Evolutionary conservation across 2,329 filamentous ascomycete genomes (phyloP).

Genomic region (Sclerotinia nivalis): DNA sequence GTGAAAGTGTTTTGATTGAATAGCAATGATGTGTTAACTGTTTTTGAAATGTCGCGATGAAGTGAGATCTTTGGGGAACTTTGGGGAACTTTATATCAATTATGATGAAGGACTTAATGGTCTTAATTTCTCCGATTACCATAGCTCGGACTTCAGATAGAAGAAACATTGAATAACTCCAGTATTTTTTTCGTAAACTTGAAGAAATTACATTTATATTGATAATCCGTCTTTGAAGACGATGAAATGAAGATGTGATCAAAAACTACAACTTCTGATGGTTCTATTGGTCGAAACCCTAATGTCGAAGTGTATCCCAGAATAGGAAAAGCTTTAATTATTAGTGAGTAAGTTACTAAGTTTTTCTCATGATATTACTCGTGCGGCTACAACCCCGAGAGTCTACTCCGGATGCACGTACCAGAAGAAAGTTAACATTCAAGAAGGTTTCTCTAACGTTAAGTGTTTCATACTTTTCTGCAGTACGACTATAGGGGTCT

Average conservation of each 20-base stretch:
- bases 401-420: too few species aligned
- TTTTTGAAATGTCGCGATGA: background rate
- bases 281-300: background rate
- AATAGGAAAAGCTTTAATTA: background rate
- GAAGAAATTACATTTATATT: background rate
- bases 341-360: background rate
- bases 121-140: background rate
- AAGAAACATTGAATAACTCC: background rate
- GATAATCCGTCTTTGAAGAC: background rate
- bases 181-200: background rate
- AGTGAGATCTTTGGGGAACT: background rate
- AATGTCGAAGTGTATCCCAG: slow-evolving; percentile 3
- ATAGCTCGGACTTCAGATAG: background rate
- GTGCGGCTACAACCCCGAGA: too few species aligned
- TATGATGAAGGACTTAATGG: background rate
- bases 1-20: background rate
- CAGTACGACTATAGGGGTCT: too few species aligned
- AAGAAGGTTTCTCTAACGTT: too few species aligned
- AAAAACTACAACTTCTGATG: background rate
- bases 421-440: too few species aligned
- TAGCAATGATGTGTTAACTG: background rate
- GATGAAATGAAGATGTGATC: too few species aligned
- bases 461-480: too few species aligned
- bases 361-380: too few species aligned
- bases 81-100: background rate